Evolutionary conservation across 2,329 filamentous ascomycete genomes (phyloP).

Genomic region (Teratosphaeria pseudoeucalypti): DNA sequence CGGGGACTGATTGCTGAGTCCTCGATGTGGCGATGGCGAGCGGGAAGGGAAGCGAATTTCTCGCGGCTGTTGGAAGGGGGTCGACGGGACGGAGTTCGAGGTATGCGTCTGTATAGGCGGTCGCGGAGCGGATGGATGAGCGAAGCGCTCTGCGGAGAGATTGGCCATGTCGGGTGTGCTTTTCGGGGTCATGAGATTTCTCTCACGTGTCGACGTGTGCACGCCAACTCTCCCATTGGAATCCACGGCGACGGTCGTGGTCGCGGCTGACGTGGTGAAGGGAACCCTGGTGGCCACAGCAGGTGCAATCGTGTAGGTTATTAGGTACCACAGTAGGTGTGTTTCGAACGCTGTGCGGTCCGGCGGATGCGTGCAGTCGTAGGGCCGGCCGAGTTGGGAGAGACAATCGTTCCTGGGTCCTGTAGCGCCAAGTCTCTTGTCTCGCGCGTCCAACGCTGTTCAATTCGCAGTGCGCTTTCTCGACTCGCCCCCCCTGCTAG

Average conservation of each 20-base stretch:
- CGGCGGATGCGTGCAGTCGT: neutral
- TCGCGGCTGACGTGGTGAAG: neutral
- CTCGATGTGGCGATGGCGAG: constrained; percentile 66
- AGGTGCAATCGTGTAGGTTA: neutral
- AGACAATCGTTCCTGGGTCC: neutral
- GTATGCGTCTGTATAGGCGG: constrained; percentile 41
- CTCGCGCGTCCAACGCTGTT: neutral
- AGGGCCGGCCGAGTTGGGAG: neutral
- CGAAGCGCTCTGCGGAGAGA: constrained; percentile 8
- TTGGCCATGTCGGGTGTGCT: constrained; percentile 5
- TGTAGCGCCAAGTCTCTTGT: neutral
- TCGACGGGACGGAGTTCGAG: constrained; percentile 86
- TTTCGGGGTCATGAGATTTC: constrained; percentile 19
- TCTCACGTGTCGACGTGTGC: constrained; percentile 12
- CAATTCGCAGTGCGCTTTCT: neutral
- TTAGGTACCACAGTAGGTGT: neutral
- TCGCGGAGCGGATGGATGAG: constrained; percentile 12
- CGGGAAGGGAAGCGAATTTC: constrained; percentile 71
- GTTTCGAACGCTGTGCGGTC: neutral
- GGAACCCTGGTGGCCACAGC: neutral
- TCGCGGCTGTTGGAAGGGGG: constrained; percentile 78
- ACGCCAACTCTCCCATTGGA: constrained; percentile 6
- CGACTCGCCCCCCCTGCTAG: neutral
- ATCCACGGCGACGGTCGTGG: constrained; percentile 6
- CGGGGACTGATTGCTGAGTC: constrained; percentile 69